Evolutionary conservation across 2,329 filamentous ascomycete genomes (phyloP), one percentile per base, ranked within the genome.

Genomic region (Lachnellula suecica): DNA sequence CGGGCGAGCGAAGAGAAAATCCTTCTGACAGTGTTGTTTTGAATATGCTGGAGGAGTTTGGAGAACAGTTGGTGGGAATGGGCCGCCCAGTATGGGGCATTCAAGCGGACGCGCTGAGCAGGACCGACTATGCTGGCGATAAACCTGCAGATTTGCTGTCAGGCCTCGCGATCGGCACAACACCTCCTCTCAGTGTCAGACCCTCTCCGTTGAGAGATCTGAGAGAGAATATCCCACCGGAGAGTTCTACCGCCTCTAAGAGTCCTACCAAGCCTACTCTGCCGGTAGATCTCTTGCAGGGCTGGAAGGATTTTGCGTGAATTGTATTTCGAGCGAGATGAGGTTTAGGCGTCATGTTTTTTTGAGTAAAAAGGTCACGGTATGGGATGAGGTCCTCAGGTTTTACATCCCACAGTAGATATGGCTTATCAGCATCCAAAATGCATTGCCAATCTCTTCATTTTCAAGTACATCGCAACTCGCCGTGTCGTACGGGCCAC

Each of bases 101-200:
- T 34, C 60, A 63, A 31, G 59, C 54, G 8, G 58, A 62, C 38
- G 56, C 55, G 29, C 52, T 62, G 17, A 58, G 47, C 25, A 47
- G 42, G 11, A 56, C 56, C 15, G 51, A 44, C 4, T 60, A 59
- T 44, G 57, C 57, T 41, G 55, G 57, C 4, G 42, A 46, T 29
- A 42, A 42, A 24, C 34, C 40, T 31, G 41, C 24, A 13, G 45
- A 47, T 5, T 24, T 37, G 11, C 17, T 19, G 43, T n/a, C 40
- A 23, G 15, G 43, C 34, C 31, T 19, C 43, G 27, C 20, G 17
- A 35, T 11, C 20, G 43, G 17, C 22, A 31, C 19, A 22, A n/a
- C 5, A n/a, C 9, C 17, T 13, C 4, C 31, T n/a, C 6, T 5
- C 4, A 8, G 15, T 35, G 15, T 35, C 15, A 35, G 17, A 13